Evolutionary conservation across 352 stramenopile genomes (phyloP).

Genomic region (Phytopythium boreale): DNA sequence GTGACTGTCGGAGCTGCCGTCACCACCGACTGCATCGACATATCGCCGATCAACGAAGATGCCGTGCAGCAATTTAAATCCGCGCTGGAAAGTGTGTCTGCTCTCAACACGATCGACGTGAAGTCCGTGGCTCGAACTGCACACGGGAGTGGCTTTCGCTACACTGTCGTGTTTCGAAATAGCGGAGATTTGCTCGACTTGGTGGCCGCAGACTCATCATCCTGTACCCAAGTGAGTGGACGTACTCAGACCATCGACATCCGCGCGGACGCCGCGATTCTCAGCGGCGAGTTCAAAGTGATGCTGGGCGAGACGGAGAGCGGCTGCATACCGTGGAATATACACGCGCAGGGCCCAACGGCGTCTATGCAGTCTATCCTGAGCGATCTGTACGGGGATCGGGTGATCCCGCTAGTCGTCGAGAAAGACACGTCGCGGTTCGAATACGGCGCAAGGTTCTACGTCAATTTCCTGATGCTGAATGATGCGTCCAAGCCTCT

Average conservation of each 20-base stretch:
- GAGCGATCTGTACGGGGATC: slow-evolving; percentile 29
- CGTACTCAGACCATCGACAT: slow-evolving; percentile 71
- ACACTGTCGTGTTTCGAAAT: slow-evolving; percentile 47
- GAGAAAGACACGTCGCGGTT: slow-evolving; percentile 40
- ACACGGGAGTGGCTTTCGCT: slow-evolving; percentile 47
- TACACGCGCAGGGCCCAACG: slow-evolving; percentile 27
- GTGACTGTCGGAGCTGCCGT: slow-evolving; percentile 19
- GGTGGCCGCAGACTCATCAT: slow-evolving; percentile 27
- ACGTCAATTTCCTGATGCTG: slow-evolving; percentile 38
- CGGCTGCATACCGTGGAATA: slow-evolving; percentile 42
- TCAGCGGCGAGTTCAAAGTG: slow-evolving; percentile 42
- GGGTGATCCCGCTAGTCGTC: slow-evolving; percentile 38
- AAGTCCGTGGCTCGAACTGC: slow-evolving; percentile 17
- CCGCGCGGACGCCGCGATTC: slow-evolving; percentile 29
- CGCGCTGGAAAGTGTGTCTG: slow-evolving; percentile 34
- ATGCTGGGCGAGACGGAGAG: slow-evolving; percentile 31
- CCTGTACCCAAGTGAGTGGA: slow-evolving; percentile 32
- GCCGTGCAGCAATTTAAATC: slow-evolving; percentile 36
- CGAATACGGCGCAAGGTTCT: slow-evolving; percentile 35
- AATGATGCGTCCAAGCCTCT: slow-evolving; percentile 37
- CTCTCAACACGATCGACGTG: slow-evolving; percentile 60
- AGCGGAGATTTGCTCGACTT: slow-evolving; percentile 52
- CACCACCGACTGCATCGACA: slow-evolving; percentile 55
- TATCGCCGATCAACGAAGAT: slow-evolving; percentile 32
- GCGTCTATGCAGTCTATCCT: slow-evolving; percentile 38